Evolutionary conservation across 2,329 filamentous ascomycete species (phyloP), one percentile per base, ranked within the genome.

Genomic region (Chaetoscypha palmicola): DNA sequence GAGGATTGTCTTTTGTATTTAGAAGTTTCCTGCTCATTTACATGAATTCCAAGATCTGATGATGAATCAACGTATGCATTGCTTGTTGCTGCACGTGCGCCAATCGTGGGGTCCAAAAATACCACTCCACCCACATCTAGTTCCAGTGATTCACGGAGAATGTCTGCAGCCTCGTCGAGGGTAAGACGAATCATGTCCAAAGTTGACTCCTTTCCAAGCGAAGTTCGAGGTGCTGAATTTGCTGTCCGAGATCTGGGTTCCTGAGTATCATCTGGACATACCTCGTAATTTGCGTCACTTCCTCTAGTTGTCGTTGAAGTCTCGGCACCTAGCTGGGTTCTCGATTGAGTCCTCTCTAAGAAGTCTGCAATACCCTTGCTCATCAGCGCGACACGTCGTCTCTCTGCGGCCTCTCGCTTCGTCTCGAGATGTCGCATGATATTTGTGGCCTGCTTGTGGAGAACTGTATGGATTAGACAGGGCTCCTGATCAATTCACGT

Each of bases 351-450:
- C 11, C 68, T 70, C 40, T 74, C 72, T 2, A 74, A 70, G 41
- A 76, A 78, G 8, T 62, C 64, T 2, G 69, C 72, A 12, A 79
- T 58, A 0, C 74, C 72, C 19, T 69, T 66, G 31, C 71, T 71
- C 62, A 72, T 79, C 52, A 67, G 69, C 43, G 66, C 73, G 24
- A 66, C 73, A 50, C 67, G 68, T 51, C 65, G 70, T 49, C 68
- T 70, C 51, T 71, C 73, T 42, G 68, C 71, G 41, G 61, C 68
- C 49, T 63, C 70, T 52, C 69, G 68, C 38, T 67, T 73, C 66
- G 68, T 73, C 60, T 77, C 76, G 7, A 84, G 59, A 46, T 83
- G 79, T 14, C 77, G 70, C 63, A 79, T 77, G 3, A 79, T 66
- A 3, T 75, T 70, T 14, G 64, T 64, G 0, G 72, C 65, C 55